Conservation (phyloP, 2,329 filamentous ascomycete genomes). For the Hymenoscyphus fructigenus region DNA sequence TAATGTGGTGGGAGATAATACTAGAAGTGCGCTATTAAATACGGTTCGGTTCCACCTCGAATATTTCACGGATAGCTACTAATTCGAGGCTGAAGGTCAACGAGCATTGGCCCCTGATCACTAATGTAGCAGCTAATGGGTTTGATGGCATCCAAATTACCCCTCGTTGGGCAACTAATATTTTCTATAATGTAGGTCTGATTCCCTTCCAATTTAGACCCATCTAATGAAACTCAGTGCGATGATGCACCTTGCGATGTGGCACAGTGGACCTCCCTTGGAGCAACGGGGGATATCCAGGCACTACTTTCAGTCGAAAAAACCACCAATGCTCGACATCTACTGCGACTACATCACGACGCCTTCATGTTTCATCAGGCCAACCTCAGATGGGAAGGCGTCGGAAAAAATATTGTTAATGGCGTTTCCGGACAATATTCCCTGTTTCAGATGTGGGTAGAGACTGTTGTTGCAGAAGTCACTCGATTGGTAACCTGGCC, state of each 20-base stretch:
- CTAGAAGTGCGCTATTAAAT: constrained; percentile 53
- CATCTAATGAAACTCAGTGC: constrained; percentile 37
- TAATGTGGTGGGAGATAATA: constrained; percentile 62
- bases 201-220: not conserved
- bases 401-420: constrained; percentile 21
- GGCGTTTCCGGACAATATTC: constrained; percentile 11
- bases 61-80: not conserved
- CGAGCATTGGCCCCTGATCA: constrained; percentile 55
- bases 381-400: constrained; percentile 47
- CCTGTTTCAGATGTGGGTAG: constrained; percentile 30
- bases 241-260: constrained; percentile 45
- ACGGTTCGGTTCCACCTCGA: constrained; percentile 27
- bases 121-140: constrained; percentile 50
- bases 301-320: constrained; percentile 51
- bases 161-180: constrained; percentile 60
- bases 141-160: constrained; percentile 56
- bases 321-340: constrained; percentile 52
- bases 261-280: constrained; percentile 58
- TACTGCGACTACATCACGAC: constrained; percentile 47
- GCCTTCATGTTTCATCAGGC: constrained; percentile 54
- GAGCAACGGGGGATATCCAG: constrained; percentile 52
- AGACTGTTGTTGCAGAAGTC: constrained; percentile 28
- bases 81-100: constrained; percentile 16
- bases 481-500: constrained; percentile 46
- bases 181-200: constrained; percentile 55